Percentiles rank a stretch among this genome's conserved stretches.
Evolutionary conservation across 768 basidiomycete genomes (phyloP).

Genomic region (Floccularia luteovirens): DNA sequence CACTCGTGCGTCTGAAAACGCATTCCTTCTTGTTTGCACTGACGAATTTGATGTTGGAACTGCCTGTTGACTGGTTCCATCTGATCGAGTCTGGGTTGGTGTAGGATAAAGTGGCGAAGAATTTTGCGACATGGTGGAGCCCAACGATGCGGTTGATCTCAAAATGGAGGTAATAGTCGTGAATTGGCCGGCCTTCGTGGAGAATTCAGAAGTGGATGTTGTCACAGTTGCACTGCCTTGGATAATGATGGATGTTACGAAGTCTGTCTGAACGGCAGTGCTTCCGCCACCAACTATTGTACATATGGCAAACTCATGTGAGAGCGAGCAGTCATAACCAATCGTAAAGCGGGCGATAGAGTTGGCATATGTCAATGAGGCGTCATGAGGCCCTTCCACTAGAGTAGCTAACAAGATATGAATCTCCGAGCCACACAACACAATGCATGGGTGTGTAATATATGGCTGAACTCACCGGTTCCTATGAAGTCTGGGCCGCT

Average conservation of each 20-base stretch:
- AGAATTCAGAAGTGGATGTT: background rate
- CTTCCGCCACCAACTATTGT: conserved; percentile 15
- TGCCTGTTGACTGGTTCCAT: too few species aligned
- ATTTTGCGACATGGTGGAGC: too few species aligned
- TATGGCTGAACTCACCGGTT: conserved; percentile 21
- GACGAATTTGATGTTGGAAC: too few species aligned
- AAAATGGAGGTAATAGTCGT: background rate
- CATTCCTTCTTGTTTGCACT: too few species aligned
- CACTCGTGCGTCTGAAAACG: too few species aligned
- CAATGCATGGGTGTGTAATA: conserved; percentile 1
- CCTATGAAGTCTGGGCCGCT: conserved; percentile 21
- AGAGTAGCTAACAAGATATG: conserved; percentile 25
- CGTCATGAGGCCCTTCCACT: conserved; percentile 32
- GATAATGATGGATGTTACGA: conserved; percentile 10
- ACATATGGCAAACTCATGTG: conserved; percentile 17
- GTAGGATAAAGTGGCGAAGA: background rate
- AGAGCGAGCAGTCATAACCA: conserved; percentile 15
- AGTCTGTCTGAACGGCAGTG: conserved; percentile 18
- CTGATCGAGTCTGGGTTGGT: background rate
- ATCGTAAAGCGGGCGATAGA: conserved; percentile 14
- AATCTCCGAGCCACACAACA: background rate
- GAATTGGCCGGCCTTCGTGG: background rate
- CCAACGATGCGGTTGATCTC: background rate
- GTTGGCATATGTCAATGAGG: conserved; percentile 27
- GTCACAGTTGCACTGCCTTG: conserved; percentile 6